Conservation (phyloP, 108 stramenopile species). For the Skeletonema marinoi region DNA sequence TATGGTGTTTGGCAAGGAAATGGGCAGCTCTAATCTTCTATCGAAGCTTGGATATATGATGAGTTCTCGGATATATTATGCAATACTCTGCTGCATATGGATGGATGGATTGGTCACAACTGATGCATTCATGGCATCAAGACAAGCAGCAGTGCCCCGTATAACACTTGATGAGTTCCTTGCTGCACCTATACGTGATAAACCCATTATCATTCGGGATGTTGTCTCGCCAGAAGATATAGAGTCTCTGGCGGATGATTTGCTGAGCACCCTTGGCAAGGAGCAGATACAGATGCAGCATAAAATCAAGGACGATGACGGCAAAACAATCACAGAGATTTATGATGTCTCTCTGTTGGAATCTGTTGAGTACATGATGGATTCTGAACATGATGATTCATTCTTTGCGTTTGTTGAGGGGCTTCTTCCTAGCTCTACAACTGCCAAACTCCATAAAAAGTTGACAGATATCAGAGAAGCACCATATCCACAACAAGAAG, state of each 20-base stretch:
- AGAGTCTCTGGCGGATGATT: slow-evolving; percentile 12
- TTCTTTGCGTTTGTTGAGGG: slow-evolving; percentile 65
- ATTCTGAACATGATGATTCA: slow-evolving; percentile 40
- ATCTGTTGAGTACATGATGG: slow-evolving; percentile 54
- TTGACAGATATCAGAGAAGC: slow-evolving; percentile 15
- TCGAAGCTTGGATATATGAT: too few species aligned
- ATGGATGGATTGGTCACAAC: background rate
- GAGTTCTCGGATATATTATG: too few species aligned
- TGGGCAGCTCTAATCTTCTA: too few species aligned
- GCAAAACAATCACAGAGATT: slow-evolving; percentile 15
- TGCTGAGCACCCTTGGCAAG: slow-evolving; percentile 2
- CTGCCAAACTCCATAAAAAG: slow-evolving; percentile 1
- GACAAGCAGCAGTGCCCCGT: slow-evolving; percentile 6
- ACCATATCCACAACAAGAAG: slow-evolving; percentile 11
- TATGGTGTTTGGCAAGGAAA: too few species aligned
- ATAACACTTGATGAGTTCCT: slow-evolving; percentile 21
- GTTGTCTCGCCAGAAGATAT: slow-evolving; percentile 2
- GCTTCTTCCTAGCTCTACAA: slow-evolving; percentile 20
- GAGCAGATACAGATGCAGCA: slow-evolving; percentile 20
- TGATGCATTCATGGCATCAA: background rate
- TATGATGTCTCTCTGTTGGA: slow-evolving; percentile 39
- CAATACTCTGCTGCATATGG: background rate
- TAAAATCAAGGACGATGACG: background rate
- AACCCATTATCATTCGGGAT: slow-evolving; percentile 18
- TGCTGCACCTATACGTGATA: background rate